phyloP scores from a whole-genome alignment of 176 grass and related monocot species.

The Dendrocalamus sinicus region DNA sequence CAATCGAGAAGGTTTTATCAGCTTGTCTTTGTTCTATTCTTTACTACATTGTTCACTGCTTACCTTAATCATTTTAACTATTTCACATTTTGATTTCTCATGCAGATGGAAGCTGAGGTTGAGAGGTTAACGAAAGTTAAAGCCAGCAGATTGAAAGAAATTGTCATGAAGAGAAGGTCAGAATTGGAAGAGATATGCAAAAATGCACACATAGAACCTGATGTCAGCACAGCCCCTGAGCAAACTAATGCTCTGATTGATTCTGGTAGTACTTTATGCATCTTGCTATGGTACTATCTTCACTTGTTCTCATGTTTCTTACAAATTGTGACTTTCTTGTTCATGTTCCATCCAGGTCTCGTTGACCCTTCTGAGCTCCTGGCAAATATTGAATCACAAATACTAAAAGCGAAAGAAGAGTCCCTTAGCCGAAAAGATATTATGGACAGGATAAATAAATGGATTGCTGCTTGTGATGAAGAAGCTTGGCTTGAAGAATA shows the following conservation, averaged over 20 bases:
- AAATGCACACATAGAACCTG: conserved; percentile 86
- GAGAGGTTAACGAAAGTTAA: conserved; percentile 83
- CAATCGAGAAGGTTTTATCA: conserved; percentile 72
- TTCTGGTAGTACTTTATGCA: conserved; percentile 61
- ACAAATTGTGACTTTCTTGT: conserved; percentile 28
- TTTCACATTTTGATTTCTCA: conserved; percentile 37
- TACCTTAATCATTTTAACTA: conserved; percentile 5
- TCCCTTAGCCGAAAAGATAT: conserved; percentile 89
- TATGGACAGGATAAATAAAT: conserved; percentile 93
- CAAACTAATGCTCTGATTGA: conserved; percentile 85
- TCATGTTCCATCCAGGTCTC: conserved; percentile 60
- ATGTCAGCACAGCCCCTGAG: conserved; percentile 75
- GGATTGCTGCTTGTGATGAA: conserved; percentile 90
- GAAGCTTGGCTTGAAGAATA: conserved; percentile 98
- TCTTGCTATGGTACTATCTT: conserved; percentile 21
- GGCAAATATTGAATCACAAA: conserved; percentile 82
- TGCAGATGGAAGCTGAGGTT: conserved; percentile 73
- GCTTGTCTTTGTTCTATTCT: conserved; percentile 19
- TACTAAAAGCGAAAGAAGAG: conserved; percentile 87
- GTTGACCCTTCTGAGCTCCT: conserved; percentile 84
- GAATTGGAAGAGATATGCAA: conserved; percentile 94
- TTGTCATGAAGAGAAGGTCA: conserved; percentile 73
- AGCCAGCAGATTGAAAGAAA: conserved; percentile 84
- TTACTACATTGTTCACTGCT: conserved; percentile 9
- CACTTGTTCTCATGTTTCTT: conserved; percentile 14